These are phyloP conservation scores for Xerocomus nothofagi DNA, from an alignment of 1,284 basidiomycete species.

Conservation along the genomic window DNA sequence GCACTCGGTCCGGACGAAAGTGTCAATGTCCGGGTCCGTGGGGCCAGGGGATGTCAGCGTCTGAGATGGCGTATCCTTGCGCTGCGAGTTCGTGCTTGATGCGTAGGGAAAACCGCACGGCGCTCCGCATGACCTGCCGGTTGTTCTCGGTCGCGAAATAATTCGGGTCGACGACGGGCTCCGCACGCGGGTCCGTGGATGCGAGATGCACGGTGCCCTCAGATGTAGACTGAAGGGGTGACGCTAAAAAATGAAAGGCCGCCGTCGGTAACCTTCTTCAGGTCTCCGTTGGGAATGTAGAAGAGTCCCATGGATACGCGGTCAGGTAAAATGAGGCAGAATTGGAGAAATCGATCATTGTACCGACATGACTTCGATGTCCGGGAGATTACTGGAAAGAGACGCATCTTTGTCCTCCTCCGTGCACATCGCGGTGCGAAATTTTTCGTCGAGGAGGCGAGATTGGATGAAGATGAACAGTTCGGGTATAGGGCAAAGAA, in stretches of 20 bases:
- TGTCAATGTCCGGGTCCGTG: neutral
- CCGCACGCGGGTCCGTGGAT: neutral
- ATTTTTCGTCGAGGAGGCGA: slow-evolving; percentile 20
- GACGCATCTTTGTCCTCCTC: slow-evolving; percentile 17
- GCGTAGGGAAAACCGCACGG: neutral
- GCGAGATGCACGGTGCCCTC: slow-evolving; percentile 35
- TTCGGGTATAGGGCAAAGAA: slow-evolving; percentile 32
- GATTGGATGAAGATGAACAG: slow-evolving; percentile 30
- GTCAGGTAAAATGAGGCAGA: too few species aligned
- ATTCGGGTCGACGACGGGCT: slow-evolving; percentile 33
- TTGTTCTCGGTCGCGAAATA: slow-evolving; percentile 1
- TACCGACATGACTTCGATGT: slow-evolving; percentile 38
- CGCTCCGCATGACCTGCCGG: neutral
- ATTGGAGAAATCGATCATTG: neutral
- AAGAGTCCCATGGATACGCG: neutral
- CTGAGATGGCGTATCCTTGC: neutral
- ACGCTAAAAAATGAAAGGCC: slow-evolving; percentile 32
- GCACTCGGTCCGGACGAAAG: neutral
- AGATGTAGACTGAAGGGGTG: slow-evolving; percentile 35
- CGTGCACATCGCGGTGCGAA: neutral
- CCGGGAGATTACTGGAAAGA: slow-evolving; percentile 29
- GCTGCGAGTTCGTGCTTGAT: neutral
- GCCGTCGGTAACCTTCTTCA: slow-evolving; percentile 11
- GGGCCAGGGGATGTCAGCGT: neutral
- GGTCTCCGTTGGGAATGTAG: slow-evolving; percentile 33